Evolutionary conservation across 257 asterid species (phyloP).

Genomic region (Capsicum baccatum): DNA sequence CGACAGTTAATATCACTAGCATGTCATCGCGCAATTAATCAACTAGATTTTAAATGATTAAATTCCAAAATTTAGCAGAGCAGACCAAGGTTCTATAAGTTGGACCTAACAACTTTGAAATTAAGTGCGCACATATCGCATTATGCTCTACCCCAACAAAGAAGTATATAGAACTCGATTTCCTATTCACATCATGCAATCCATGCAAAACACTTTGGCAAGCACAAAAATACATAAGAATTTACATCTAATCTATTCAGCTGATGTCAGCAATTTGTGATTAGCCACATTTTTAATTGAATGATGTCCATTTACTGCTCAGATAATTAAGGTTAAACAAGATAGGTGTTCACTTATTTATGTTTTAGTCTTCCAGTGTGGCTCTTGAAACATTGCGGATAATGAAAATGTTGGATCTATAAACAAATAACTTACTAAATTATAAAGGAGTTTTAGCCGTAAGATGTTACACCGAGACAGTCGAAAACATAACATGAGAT

Average conservation of each 20-base stretch:
- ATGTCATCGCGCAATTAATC: neutral
- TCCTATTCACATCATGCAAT: neutral
- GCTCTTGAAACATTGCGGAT: neutral
- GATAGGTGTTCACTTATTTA: neutral
- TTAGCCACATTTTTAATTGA: neutral
- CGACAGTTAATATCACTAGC: neutral
- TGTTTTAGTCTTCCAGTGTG: constrained; percentile 3
- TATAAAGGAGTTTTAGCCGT: neutral
- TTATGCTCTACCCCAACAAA: neutral
- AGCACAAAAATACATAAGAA: constrained; percentile 1
- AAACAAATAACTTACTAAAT: constrained; percentile 11
- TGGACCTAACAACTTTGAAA: neutral
- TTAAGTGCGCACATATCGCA: neutral
- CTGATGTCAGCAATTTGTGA: constrained; percentile 9
- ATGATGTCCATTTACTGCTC: neutral
- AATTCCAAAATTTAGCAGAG: constrained; percentile 15
- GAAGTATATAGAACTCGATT: neutral
- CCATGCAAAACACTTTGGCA: constrained; percentile 13
- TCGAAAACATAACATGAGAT: neutral
- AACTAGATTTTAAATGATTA: neutral
- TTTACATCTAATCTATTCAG: neutral
- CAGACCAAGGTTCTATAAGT: neutral
- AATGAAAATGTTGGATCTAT: neutral
- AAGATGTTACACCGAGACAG: neutral
- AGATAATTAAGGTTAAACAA: neutral